phyloP scores from a whole-genome alignment of 805 yeast genomes.

The Barnettozyma siamensis region DNA sequence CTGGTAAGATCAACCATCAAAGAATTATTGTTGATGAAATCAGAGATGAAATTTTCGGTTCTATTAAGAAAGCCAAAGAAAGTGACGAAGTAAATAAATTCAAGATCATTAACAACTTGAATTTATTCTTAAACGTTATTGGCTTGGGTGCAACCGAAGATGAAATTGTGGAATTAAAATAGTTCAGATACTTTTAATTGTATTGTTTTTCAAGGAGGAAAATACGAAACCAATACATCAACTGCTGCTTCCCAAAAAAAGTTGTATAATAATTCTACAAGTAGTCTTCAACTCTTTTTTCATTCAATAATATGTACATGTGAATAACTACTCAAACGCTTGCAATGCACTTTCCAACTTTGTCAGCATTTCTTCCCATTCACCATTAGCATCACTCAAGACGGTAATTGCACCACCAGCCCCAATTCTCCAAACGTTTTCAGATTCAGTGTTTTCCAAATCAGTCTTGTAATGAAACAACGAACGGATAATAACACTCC shows the following conservation, averaged over 20 bases:
- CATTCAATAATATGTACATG: not conserved
- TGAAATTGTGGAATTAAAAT: slow-evolving; percentile 74
- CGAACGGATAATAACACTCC: slow-evolving; percentile 94
- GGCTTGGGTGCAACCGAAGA: slow-evolving; percentile 89
- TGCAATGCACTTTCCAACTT: slow-evolving; percentile 79
- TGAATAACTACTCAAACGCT: slow-evolving; percentile 38
- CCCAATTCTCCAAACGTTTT: slow-evolving; percentile 72
- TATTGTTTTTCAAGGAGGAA: not conserved
- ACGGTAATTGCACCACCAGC: slow-evolving; percentile 99
- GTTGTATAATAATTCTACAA: not conserved
- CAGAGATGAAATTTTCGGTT: slow-evolving; percentile 87
- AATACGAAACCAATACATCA: too few relatives aligned
- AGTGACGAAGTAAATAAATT: slow-evolving; percentile 37
- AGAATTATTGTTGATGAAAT: slow-evolving; percentile 91
- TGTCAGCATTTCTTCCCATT: slow-evolving; percentile 85
- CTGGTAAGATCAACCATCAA: slow-evolving; percentile 88
- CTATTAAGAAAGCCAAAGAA: slow-evolving; percentile 69
- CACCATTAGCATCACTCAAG: slow-evolving; percentile 73
- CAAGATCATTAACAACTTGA: slow-evolving; percentile 70
- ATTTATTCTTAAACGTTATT: slow-evolving; percentile 91
- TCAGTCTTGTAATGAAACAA: slow-evolving; percentile 61
- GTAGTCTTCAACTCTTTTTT: slow-evolving; percentile 8
- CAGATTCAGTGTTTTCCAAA: slow-evolving; percentile 19
- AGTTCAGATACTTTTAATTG: not conserved
- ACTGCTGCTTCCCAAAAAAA: not conserved